Base-by-base conservation (phyloP, 192 early-diverging fungal genomes). In the Backusella parvicylindrica region DNA sequence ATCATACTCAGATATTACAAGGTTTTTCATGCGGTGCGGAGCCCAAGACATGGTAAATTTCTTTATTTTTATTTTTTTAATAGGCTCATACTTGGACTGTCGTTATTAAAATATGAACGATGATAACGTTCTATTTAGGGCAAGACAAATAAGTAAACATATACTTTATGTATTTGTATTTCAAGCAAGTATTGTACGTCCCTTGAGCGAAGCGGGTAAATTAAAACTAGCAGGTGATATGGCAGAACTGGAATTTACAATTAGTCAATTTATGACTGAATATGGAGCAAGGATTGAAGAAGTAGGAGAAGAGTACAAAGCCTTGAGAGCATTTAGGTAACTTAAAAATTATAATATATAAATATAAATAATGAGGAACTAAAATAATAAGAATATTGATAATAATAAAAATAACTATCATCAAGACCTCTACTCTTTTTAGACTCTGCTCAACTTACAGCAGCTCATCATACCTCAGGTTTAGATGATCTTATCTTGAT, bases 231-330 rank as follows among this genome's bases (percentile, higher is more conserved):
- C 90, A 30, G 79, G 81, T 41, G 92, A 94, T 75, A 87, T 94
- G 84, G 88, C 90, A 11, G 91, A 93, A 72, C 77, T 94, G 26
- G 92, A 94, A 72, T 93, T 90, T 78, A 84, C 80, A 4, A 70
- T 92, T 8, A 91, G 79, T 74, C 89, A 91, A 74, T 89, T 87
- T 79, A 72, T 93, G 40, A 72, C 77, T 40, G 86, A 88, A 16
- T 80, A 81, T 72, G 85, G 89, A 13, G 73, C 87, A 71, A 89
- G 86, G 70, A 76, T 91, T 30, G 90, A 91, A 23, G 88, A 90
- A 68, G 64, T 89, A 47, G 88, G 84, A 18, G 75, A 87, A 13
- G 82, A 82, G 30, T 90, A 90, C 72, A 81, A 83, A 66, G 86
- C 89, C 8, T 67, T 92, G n/a, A 79, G 87, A 65, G 82, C 85